Base-by-base conservation (phyloP, 345 rosid species). In the Euclidium syriacum region DNA sequence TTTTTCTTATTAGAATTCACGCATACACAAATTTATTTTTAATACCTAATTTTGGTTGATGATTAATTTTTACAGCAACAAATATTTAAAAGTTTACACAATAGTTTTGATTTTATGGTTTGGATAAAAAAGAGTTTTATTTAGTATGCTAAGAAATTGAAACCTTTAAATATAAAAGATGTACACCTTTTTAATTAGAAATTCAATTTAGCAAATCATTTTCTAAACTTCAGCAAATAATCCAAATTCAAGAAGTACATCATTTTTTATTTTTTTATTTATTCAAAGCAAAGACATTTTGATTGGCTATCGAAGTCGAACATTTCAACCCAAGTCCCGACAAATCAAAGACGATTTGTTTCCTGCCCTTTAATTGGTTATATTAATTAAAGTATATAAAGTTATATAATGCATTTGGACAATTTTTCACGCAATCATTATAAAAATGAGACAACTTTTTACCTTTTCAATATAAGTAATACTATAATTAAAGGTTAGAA, bases 281-380 rank as follows among this genome's bases (percentile, higher is more conserved):
- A n/a, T n/a, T n/a, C n/a, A n/a, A n/a, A n/a, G n/a, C n/a, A n/a
- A n/a, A n/a, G n/a, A 23, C 16, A 54, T 54, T n/a, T 46, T 71
- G 70, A 63, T 71, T 63, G 59, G 76, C 63, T 52, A 36, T 40
- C 42, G 56, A 64, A 39, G 26, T n/a, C 26, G 72, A 72, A 72
- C 76, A 72, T 59, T 72, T 72, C 76, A 72, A 72, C 67, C 44
- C 61, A 58, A 52, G 67, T 72, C 50, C 25, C 67, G 76, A 73
- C 72, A 73, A 73, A 67, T 30, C 47, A 55, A 67, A 59, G 41
- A 61, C 67, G 77, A 47, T 52, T 46, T 53, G 60, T 73, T 48
- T 55, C 46, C 47, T 49, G 55, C 65, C 52, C 58, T 63, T 42
- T 63, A 52, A 42, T 52, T 69, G 59, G 65, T 49, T 60, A 39